phyloP scores from a whole-genome alignment of 2,329 filamentous ascomycete species.

The Verticillium tricorpus region DNA sequence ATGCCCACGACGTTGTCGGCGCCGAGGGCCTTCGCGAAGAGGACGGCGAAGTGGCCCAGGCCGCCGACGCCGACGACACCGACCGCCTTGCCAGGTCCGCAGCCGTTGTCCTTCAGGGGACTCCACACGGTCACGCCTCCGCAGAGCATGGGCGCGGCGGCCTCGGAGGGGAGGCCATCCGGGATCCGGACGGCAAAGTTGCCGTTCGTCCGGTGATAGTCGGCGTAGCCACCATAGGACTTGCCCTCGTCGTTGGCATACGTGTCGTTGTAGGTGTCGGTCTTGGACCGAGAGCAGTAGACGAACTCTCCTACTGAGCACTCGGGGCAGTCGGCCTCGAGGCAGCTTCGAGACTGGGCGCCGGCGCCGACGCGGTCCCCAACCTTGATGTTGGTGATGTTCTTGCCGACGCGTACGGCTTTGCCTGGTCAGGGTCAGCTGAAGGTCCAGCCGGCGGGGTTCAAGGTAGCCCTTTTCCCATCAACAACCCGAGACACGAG shows the following conservation, averaged over 20 bases:
- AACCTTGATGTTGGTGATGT: conserved; percentile 55
- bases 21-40: conserved; percentile 7
- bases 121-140: conserved; percentile 21
- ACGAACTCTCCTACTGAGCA: conserved; percentile 65
- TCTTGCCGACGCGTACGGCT: conserved; percentile 63
- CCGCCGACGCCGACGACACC: conserved; percentile 18
- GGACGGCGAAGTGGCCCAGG: conserved; percentile 18
- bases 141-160: conserved; percentile 7
- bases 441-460: background rate
- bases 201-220: conserved; percentile 38
- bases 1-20: conserved; percentile 6
- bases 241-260: conserved; percentile 56
- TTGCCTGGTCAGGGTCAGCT: conserved; percentile 13
- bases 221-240: conserved; percentile 57
- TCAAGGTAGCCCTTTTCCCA: too few species aligned
- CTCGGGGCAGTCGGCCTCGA: conserved; percentile 50
- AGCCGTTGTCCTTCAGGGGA: conserved; percentile 15
- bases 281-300: conserved; percentile 53
- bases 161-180: background rate
- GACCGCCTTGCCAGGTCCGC: conserved; percentile 24
- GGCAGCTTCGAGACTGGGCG: conserved; percentile 61
- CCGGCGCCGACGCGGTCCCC: conserved; percentile 67
- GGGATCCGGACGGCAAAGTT: conserved; percentile 34
- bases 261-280: conserved; percentile 55
- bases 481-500: too few species aligned